Evolutionary conservation across 1,139 yeast genomes (phyloP), one percentile per base, ranked within the genome.

Genomic region (Geotrichum aggregatum): DNA sequence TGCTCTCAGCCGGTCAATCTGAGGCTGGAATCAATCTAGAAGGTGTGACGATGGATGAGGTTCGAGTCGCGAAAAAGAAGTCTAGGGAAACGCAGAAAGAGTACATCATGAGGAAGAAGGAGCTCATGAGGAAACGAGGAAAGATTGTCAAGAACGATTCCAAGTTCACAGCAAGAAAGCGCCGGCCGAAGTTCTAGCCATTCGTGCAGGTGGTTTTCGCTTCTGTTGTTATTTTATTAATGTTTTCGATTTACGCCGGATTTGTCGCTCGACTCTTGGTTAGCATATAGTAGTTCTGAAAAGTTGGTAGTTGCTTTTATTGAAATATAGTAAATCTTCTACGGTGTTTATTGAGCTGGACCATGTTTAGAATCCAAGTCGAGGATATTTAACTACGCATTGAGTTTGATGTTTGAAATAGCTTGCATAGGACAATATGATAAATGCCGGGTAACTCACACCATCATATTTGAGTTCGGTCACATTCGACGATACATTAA

Each of bases 121-220:
- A 87, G 52, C 76, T 91, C 50, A 87, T 86, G 92, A 84, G 85
- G 66, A 86, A 85, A 68, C 81, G 98, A 66, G 98, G 98, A 54
- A 86, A 86, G 66, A 75, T 73, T 44, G 97, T 91, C 14, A 96
- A 98, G 2, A 77, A 77, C 58, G 98, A 92, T 67, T 86, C 96
- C 53, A 88, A 85, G 67, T 92, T 84, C 70, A 87, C 98, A 2
- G 98, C 95, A 43, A 81, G 99, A 72, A 85, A 85, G 76, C 84
- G 99, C 78, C 80, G 86, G 61, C 83, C 95, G 21, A 77, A 87
- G 62, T 92, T 92, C 69, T 91, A n/a, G n/a, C n/a, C n/a, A n/a
- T n/a, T n/a, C n/a, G n/a, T n/a, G n/a, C n/a, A n/a, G n/a, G n/a
- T 41, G 33, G 24, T 4, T 24, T 26, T 14, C 10, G 14, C 14